A percentile compares a stretch with the other conserved stretches of the same genome.
Evolutionary conservation across 352 stramenopile genomes (phyloP).

Genomic region (Phytophthora parvispora): DNA sequence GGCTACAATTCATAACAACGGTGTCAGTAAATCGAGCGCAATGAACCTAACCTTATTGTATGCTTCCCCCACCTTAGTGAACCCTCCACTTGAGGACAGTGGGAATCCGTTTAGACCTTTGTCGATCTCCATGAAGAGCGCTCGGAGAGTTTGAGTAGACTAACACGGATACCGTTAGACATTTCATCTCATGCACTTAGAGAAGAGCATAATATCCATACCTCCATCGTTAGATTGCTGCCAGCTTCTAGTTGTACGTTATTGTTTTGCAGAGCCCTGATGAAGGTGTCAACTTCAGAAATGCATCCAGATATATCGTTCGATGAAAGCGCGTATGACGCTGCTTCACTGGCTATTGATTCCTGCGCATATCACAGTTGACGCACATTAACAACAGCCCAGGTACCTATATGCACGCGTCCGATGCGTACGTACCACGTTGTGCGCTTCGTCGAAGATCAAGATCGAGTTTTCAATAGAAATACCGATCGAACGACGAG

Average conservation of each 20-base stretch:
- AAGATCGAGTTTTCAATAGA: conserved; percentile 97
- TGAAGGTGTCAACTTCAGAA: conserved; percentile 93
- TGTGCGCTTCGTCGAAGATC: conserved; percentile 99
- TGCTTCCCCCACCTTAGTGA: conserved; percentile 74
- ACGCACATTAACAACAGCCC: not conserved
- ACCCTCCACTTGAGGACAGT: conserved; percentile 72
- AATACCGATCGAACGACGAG: conserved; percentile 93
- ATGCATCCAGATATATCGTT: conserved; percentile 96
- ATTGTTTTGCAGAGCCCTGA: conserved; percentile 69
- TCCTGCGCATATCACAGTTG: conserved; percentile 49
- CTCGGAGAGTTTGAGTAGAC: conserved; percentile 85
- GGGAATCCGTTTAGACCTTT: conserved; percentile 85
- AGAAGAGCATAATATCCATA: conserved; percentile 18
- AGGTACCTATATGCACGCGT: not conserved
- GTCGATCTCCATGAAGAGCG: conserved; percentile 88
- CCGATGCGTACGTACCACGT: conserved; percentile 88
- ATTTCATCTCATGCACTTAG: not conserved
- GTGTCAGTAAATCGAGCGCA: not conserved
- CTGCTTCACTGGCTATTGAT: conserved; percentile 94
- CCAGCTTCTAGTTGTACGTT: conserved; percentile 56
- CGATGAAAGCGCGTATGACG: conserved; percentile 97
- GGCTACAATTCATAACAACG: conserved; percentile 41
- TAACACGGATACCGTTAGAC: conserved; percentile 32
- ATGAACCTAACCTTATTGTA: not conserved
- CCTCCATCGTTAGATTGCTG: conserved; percentile 75